Percentiles rank a stretch among this genome's conserved stretches.
phyloP scores from a whole-genome alignment of 2,329 filamentous ascomycete species.

The Neospermospora avenae region DNA sequence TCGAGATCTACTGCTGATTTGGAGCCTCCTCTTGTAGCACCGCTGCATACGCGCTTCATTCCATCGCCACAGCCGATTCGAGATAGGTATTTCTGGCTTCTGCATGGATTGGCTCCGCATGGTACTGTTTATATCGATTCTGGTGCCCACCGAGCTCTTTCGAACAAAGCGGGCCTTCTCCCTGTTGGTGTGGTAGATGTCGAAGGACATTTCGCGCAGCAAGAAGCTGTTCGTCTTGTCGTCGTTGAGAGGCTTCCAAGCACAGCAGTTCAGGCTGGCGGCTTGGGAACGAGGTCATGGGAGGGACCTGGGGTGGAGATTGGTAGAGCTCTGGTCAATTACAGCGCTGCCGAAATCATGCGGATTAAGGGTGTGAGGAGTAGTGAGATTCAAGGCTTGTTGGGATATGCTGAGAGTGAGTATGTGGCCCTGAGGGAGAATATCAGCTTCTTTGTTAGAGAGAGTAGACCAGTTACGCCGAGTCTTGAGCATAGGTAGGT shows the following conservation, averaged over 20 bases:
- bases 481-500: constrained; percentile 21
- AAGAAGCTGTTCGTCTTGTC: constrained; percentile 85
- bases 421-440: constrained; percentile 90
- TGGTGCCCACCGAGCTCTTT: constrained; percentile 79
- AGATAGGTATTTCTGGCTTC: constrained; percentile 94
- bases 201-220: constrained; percentile 82
- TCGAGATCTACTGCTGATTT: constrained; percentile 44
- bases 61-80: constrained; percentile 80
- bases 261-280: background rate
- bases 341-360: constrained; percentile 78
- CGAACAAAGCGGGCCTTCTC: constrained; percentile 80
- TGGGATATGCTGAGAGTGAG: constrained; percentile 93
- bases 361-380: constrained; percentile 84
- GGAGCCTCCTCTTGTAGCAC: constrained; percentile 40
- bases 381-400: constrained; percentile 70
- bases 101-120: constrained; percentile 86
- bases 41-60: constrained; percentile 89
- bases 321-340: constrained; percentile 87
- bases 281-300: constrained; percentile 44
- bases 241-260: constrained; percentile 60
- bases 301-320: constrained; percentile 64
- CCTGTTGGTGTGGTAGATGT: constrained; percentile 90
- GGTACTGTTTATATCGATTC: constrained; percentile 89
- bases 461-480: constrained; percentile 33
- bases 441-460: constrained; percentile 59